These are phyloP conservation scores for Pythium angustatum DNA, from an alignment of 352 stramenopile species.

Conservation along the genomic window DNA sequence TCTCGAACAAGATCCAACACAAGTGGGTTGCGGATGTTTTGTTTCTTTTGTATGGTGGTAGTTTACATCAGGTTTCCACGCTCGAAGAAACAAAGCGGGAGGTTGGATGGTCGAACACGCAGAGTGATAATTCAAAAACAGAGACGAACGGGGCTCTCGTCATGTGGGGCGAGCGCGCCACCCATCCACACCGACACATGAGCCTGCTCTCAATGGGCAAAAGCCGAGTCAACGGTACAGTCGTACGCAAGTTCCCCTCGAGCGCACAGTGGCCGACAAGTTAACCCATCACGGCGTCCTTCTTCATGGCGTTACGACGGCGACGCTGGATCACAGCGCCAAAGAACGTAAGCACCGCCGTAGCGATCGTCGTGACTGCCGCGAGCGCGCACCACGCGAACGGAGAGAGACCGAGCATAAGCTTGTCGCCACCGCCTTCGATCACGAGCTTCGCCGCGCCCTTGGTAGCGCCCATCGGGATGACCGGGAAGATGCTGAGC, in stretches of 20 bases:
- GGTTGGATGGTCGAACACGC: slow-evolving; percentile 4
- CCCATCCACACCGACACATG: not conserved
- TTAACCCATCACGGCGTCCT: slow-evolving; percentile 1
- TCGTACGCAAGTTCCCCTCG: not conserved
- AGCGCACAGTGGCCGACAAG: not conserved
- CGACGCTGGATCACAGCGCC: slow-evolving; percentile 26
- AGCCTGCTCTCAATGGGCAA: not conserved
- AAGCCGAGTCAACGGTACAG: not conserved
- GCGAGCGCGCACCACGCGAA: slow-evolving; percentile 34
- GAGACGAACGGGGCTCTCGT: not conserved
- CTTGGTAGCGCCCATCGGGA: slow-evolving; percentile 52
- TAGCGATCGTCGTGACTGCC: slow-evolving; percentile 21
- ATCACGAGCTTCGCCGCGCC: slow-evolving; percentile 42
- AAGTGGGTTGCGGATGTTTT: not conserved
- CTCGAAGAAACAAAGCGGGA: not conserved
- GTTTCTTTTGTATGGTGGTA: not conserved
- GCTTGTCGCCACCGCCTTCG: slow-evolving; percentile 44
- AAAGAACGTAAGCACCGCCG: slow-evolving; percentile 32
- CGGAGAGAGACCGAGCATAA: slow-evolving; percentile 37
- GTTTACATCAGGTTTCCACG: slow-evolving; percentile 6
- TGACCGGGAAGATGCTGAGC: slow-evolving; percentile 70
- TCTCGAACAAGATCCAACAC: not conserved
- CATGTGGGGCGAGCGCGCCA: not conserved
- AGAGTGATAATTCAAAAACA: slow-evolving; percentile 12
- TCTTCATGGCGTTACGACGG: slow-evolving; percentile 21